Percentiles rank a stretch among this genome's conserved stretches.
These are phyloP conservation scores for Erodium trifolium DNA, from an alignment of 441 rosid genomes.

Conservation along the genomic window DNA sequence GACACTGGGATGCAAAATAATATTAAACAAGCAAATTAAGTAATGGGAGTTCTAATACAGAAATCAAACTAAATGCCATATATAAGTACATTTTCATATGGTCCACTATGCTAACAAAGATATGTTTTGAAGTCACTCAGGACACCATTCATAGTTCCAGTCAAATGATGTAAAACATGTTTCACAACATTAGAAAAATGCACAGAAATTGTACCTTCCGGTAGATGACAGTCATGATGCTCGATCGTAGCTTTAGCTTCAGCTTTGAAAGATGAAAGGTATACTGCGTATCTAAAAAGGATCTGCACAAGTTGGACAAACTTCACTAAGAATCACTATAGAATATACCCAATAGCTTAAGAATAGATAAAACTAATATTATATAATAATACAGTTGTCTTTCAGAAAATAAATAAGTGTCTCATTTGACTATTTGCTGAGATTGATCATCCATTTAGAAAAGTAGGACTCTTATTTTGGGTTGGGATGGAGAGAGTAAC, in stretches of 20 bases:
- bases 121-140: neutral
- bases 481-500: neutral
- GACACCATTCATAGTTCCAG: neutral
- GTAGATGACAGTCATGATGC: conserved; percentile 79
- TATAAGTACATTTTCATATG: neutral
- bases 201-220: conserved; percentile 46
- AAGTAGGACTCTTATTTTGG: neutral
- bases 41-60: conserved; percentile 3
- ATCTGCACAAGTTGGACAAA: conserved; percentile 45
- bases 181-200: neutral
- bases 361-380: neutral
- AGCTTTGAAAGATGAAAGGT: conserved; percentile 63
- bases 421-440: neutral
- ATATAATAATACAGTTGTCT: neutral
- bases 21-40: conserved; percentile 15
- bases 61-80: neutral
- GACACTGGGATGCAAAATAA: conserved; percentile 48
- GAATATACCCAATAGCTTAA: conserved; percentile 11
- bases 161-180: neutral
- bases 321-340: conserved; percentile 14
- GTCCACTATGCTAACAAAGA: conserved; percentile 2
- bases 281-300: conserved; percentile 86
- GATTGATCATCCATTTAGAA: neutral
- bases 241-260: conserved; percentile 74
- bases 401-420: neutral